Conservation (phyloP, 805 yeast species). For the Candida gorgasii region DNA sequence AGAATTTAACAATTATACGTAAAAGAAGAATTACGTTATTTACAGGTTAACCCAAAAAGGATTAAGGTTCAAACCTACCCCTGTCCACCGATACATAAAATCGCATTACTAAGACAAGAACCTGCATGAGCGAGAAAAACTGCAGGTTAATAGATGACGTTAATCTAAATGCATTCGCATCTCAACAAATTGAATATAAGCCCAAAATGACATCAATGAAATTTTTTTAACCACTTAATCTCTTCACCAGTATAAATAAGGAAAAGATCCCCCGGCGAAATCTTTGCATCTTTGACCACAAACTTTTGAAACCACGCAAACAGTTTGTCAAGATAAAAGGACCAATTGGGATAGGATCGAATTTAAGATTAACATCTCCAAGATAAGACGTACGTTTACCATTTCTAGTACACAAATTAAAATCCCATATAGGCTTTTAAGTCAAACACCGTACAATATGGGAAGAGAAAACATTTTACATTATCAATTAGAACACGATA, state of each 20-base stretch:
- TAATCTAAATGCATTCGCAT: slow-evolving; percentile 4
- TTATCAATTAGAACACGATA: slow-evolving; percentile 41
- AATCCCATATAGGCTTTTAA: slow-evolving; percentile 5
- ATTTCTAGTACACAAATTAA: slow-evolving; percentile 3
- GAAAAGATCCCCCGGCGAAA: neutral
- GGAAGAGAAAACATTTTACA: slow-evolving; percentile 44
- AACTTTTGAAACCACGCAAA: neutral
- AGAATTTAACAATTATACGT: too few relatives aligned
- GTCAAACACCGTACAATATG: slow-evolving; percentile 23
- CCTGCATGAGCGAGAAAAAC: neutral
- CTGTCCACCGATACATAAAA: slow-evolving; percentile 1
- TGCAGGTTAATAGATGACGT: slow-evolving; percentile 11
- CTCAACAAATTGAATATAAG: slow-evolving; percentile 9
- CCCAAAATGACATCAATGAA: slow-evolving; percentile 8
- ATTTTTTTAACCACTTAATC: neutral
- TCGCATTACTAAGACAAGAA: neutral
- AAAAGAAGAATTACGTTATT: neutral
- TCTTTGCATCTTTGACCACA: neutral
- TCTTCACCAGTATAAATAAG: neutral
- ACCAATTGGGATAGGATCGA: neutral
- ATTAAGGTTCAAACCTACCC: neutral
- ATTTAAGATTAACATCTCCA: neutral
- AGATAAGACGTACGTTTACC: neutral
- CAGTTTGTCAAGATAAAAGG: neutral
- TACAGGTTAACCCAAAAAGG: neutral